Base-by-base conservation (phyloP, 257 asterid genomes). In the Penstemon davidsonii region DNA sequence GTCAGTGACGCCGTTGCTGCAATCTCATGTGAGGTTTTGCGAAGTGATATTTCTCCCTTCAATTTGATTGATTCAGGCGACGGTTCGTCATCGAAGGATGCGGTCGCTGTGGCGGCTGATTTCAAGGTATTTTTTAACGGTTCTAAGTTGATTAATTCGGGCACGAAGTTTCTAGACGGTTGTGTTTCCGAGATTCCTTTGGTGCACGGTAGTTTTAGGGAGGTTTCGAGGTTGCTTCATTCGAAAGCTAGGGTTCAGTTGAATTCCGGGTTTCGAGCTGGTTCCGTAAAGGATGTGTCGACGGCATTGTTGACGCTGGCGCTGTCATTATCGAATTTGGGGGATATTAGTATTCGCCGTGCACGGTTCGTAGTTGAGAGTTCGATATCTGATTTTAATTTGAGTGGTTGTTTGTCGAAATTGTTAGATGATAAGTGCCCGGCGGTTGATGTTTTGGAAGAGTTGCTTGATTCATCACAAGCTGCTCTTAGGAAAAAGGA, bases 51-150 rank as follows among this genome's bases (percentile, higher is more conserved):
- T 6, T 71, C 89, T 1, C 74, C 86, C n/a, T 94, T 94, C 72
- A 84, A 86, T 77, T 73, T 91, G 76, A 82, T 80, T 42, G 96
- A 94, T 76, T 88, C 99, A 0, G 99, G 99, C 5, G 99, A 94
- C 58, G 99, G 99, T 66, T 87, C 96, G 4, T 60, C 88, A 3
- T 65, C 85, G 46, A 94, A 94, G 85, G 99, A 91, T 49, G 91
- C 88, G 6, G 97, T 88, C 12, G 79, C 90, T 1, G 99, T 88
- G 4, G 96, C 96, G 8, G 33, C 95, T 1, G 96, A 87, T 74
- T 77, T 87, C 55, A 91, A 83, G 81, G 86, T 86, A 4, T 85
- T 88, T 50, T 79, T 88, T 56, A 88, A 81, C 13, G 96, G 88
- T 15, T 94, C 99, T 1, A 94, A 94, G 83, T 58, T 82, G 57